Evolutionary conservation across 495 filamentous ascomycete species (phyloP).

Genomic region (Penicillium silybi): DNA sequence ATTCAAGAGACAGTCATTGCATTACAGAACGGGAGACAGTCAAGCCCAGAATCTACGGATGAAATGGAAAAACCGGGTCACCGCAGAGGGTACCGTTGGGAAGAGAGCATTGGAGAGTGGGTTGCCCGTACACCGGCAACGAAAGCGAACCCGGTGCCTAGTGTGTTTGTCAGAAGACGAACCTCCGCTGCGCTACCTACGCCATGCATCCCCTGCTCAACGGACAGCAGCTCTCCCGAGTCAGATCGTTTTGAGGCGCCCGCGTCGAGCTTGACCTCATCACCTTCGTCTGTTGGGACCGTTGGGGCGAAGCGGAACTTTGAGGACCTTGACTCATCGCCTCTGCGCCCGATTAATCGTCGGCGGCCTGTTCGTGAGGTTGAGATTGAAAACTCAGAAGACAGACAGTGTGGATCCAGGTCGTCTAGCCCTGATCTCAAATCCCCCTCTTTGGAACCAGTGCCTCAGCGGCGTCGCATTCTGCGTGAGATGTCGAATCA

Average conservation of each 20-base stretch:
- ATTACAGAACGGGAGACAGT: slow-evolving; percentile 9
- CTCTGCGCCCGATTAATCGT: slow-evolving; percentile 26
- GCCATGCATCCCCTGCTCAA: slow-evolving; percentile 18
- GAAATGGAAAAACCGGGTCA: slow-evolving; percentile 11
- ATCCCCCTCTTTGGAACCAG: slow-evolving; percentile 10
- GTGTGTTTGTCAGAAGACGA: slow-evolving; percentile 6
- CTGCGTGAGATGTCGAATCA: slow-evolving; percentile 19
- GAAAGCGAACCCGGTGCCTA: slow-evolving; percentile 15
- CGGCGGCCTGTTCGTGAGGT: slow-evolving; percentile 15
- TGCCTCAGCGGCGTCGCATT: slow-evolving; percentile 6
- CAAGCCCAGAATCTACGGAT: slow-evolving; percentile 10
- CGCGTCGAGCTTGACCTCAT: slow-evolving; percentile 32
- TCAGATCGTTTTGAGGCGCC: slow-evolving; percentile 14
- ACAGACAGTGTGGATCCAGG: background rate
- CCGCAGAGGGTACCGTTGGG: slow-evolving; percentile 44
- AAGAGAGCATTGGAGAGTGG: slow-evolving; percentile 55
- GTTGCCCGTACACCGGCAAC: slow-evolving; percentile 42
- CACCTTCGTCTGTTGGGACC: slow-evolving; percentile 23
- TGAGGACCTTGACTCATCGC: slow-evolving; percentile 9
- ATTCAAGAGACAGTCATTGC: slow-evolving; percentile 36
- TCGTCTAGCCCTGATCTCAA: background rate
- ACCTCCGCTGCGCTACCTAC: slow-evolving; percentile 2
- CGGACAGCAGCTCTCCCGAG: slow-evolving; percentile 22
- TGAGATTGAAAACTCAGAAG: slow-evolving; percentile 5
- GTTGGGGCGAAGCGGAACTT: slow-evolving; percentile 20